phyloP scores from a whole-genome alignment of 2,329 filamentous ascomycete species.

The Ophiostoma montium region DNA sequence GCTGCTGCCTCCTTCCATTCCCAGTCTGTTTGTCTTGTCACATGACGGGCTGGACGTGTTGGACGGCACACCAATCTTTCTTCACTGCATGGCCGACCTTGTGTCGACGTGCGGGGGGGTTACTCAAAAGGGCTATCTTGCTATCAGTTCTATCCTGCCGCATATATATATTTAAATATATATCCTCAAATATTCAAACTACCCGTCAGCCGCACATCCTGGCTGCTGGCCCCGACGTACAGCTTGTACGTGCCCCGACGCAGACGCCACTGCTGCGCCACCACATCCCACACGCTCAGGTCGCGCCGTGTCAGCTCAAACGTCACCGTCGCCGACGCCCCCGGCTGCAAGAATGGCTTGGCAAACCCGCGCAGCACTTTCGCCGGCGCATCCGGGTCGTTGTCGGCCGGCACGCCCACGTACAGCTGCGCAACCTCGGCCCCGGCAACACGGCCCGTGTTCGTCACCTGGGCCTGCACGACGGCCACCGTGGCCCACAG shows the following conservation, averaged over 20 bases:
- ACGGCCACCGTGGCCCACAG: constrained; percentile 29
- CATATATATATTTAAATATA: background rate
- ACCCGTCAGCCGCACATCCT: constrained; percentile 22
- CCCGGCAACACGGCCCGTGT: constrained; percentile 22
- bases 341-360: constrained; percentile 35
- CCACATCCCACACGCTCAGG: constrained; percentile 51
- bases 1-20: background rate
- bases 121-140: background rate
- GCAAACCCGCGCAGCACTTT: constrained; percentile 50
- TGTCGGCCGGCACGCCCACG: constrained; percentile 14
- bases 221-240: constrained; percentile 29
- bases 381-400: constrained; percentile 3
- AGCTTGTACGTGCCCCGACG: constrained; percentile 26
- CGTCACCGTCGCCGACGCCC: constrained; percentile 27
- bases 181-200: background rate
- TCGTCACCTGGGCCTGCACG: constrained; percentile 25
- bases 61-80: background rate
- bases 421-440: constrained; percentile 16
- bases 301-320: constrained; percentile 48
- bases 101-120: background rate
- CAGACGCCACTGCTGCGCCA: constrained; percentile 44
- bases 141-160: background rate
- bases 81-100: background rate
- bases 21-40: background rate
- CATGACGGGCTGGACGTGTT: background rate